These are phyloP conservation scores for Stagonosporopsis chrysanthemi DNA, from an alignment of 2,329 filamentous ascomycete species.

Conservation along the genomic window DNA sequence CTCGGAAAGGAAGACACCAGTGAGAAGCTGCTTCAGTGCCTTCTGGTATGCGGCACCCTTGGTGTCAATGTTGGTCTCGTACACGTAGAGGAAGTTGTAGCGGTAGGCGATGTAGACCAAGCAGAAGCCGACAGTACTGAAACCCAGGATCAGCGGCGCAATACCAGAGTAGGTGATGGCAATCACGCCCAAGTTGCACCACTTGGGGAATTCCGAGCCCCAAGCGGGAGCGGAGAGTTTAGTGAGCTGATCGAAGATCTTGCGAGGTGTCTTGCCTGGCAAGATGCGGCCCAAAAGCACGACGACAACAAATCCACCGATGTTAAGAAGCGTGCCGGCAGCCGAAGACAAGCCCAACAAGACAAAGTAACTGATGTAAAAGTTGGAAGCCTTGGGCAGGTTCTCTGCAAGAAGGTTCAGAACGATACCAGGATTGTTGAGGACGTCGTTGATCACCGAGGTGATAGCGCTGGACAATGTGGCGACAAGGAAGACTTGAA, in stretches of 20 bases:
- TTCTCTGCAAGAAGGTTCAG: conserved; percentile 73
- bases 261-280: conserved; percentile 54
- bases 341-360: conserved; percentile 71
- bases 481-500: conserved; percentile 93
- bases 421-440: conserved; percentile 66
- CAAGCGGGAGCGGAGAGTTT: conserved; percentile 54
- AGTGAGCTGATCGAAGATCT: conserved; percentile 55
- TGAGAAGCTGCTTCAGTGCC: conserved; percentile 57
- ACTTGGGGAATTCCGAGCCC: conserved; percentile 58
- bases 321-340: conserved; percentile 68
- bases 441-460: conserved; percentile 62
- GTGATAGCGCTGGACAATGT: conserved; percentile 83
- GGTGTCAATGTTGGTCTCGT: conserved; percentile 57
- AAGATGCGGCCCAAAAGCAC: conserved; percentile 77
- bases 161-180: conserved; percentile 59
- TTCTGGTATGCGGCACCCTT: conserved; percentile 56
- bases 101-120: conserved; percentile 58
- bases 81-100: conserved; percentile 60
- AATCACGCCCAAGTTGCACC: conserved; percentile 54
- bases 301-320: conserved; percentile 81
- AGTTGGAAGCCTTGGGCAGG: conserved; percentile 86
- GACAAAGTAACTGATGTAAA: conserved; percentile 95
- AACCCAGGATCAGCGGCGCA: conserved; percentile 57
- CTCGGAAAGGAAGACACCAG: conserved; percentile 58
- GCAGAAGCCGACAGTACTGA: conserved; percentile 53